phyloP scores from a whole-genome alignment of 139 green algal genomes.

The Chlamydomonas schloesseri region DNA sequence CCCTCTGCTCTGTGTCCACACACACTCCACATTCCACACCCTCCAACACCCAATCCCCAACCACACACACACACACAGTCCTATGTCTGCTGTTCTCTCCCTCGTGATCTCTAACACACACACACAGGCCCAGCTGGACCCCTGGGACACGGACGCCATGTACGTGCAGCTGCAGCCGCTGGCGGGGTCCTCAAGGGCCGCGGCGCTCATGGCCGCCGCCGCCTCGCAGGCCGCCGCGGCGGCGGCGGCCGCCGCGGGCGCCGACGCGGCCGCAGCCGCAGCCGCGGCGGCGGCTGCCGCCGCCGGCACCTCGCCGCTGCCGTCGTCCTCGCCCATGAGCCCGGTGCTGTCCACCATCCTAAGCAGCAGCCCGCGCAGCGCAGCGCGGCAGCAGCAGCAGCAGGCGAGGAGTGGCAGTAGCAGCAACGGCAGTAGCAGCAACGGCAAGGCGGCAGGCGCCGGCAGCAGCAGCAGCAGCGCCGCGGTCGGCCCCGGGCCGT shows the following conservation, averaged over 20 bases:
- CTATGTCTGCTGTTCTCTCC: too few species aligned
- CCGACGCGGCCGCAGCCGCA: neutral
- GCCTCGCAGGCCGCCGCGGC: neutral
- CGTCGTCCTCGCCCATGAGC: neutral
- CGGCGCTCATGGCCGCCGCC: neutral
- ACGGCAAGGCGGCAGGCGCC: neutral
- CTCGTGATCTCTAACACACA: too few species aligned
- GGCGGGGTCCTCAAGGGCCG: neutral
- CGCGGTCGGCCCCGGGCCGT: neutral
- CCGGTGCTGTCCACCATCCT: constrained; percentile 33
- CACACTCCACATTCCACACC: too few species aligned
- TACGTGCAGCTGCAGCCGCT: constrained; percentile 12
- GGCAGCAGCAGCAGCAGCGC: neutral
- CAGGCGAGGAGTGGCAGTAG: neutral
- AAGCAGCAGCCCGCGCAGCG: neutral
- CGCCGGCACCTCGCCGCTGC: neutral
- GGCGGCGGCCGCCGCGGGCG: neutral
- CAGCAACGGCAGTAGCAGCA: neutral
- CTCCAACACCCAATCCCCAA: too few species aligned
- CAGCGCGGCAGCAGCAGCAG: neutral
- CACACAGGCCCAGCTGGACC: constrained; percentile 36
- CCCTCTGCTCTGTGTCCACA: too few species aligned
- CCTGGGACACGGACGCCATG: constrained; percentile 7
- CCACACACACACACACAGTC: too few species aligned
- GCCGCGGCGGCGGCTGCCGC: neutral